phyloP scores from a whole-genome alignment of 352 stramenopile genomes.

The Phytophthora brassicae region DNA sequence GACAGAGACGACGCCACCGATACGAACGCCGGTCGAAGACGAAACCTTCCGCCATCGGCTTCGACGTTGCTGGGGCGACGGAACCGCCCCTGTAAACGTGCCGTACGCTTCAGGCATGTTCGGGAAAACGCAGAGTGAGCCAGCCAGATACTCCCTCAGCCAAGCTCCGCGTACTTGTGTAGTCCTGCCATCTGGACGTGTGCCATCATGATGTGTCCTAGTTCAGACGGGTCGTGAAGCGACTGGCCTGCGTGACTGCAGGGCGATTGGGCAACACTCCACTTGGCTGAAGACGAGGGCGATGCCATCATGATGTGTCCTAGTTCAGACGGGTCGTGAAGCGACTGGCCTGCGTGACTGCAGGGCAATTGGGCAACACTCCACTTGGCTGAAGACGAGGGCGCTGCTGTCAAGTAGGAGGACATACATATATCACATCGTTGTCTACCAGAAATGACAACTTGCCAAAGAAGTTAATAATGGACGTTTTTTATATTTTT shows the following conservation, averaged over 20 bases:
- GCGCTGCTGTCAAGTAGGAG: neutral
- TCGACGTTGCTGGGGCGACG: slow-evolving; percentile 1
- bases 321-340: slow-evolving; percentile 19
- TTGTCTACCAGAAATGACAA: neutral
- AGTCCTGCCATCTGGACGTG: slow-evolving; percentile 13
- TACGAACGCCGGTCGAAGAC: slow-evolving; percentile 17
- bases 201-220: slow-evolving; percentile 30
- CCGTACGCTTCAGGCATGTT: slow-evolving; percentile 31
- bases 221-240: slow-evolving; percentile 16
- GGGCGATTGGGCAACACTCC: neutral
- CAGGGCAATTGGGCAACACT: neutral
- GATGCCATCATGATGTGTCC: slow-evolving; percentile 29
- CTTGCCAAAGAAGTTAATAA: no score
- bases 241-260: neutral
- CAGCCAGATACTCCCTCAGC: neutral
- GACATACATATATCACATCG: neutral
- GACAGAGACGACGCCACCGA: slow-evolving; percentile 13
- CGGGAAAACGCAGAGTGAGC: slow-evolving; percentile 20
- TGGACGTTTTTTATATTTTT: no score
- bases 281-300: neutral
- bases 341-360: neutral
- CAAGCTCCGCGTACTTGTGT: slow-evolving; percentile 15
- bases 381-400: neutral
- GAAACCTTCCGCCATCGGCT: slow-evolving; percentile 16
- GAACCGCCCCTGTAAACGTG: slow-evolving; percentile 17